These are phyloP conservation scores for Neonectria magnoliae DNA, from an alignment of 2,329 filamentous ascomycete genomes.

Conservation along the genomic window DNA sequence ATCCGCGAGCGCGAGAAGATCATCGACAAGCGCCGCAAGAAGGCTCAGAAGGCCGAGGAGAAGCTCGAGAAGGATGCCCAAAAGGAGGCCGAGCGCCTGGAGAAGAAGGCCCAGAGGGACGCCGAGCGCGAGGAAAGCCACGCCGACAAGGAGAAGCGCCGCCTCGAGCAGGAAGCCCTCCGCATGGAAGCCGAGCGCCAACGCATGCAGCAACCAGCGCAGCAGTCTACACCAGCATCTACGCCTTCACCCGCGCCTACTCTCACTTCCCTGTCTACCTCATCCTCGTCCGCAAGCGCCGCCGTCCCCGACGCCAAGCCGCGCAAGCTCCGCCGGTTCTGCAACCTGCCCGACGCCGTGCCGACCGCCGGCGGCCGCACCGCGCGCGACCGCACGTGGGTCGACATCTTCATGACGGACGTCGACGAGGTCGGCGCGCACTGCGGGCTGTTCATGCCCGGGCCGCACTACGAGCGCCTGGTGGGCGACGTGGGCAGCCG, in stretches of 20 bases:
- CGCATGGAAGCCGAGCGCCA: slow-evolving; percentile 20
- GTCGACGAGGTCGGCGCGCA: slow-evolving; percentile 89
- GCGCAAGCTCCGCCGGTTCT: slow-evolving; percentile 78
- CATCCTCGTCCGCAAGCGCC: not conserved
- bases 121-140: slow-evolving; percentile 31
- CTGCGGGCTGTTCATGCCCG: slow-evolving; percentile 80
- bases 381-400: slow-evolving; percentile 75
- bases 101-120: slow-evolving; percentile 41
- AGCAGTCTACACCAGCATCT: not conserved
- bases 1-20: slow-evolving; percentile 71
- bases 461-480: slow-evolving; percentile 78
- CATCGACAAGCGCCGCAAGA: slow-evolving; percentile 61
- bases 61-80: slow-evolving; percentile 42
- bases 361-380: slow-evolving; percentile 54
- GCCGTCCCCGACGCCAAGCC: slow-evolving; percentile 41
- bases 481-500: slow-evolving; percentile 77
- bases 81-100: slow-evolving; percentile 42
- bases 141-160: slow-evolving; percentile 34
- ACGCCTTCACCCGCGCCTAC: not conserved
- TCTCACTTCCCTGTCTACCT: not conserved
- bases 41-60: slow-evolving; percentile 53
- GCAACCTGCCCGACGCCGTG: slow-evolving; percentile 68
- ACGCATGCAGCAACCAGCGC: slow-evolving; percentile 16
- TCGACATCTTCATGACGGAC: slow-evolving; percentile 81
- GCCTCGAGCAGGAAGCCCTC: slow-evolving; percentile 20